These are phyloP conservation scores for Pleurotus ostreatus DNA, from an alignment of 768 basidiomycete genomes.

Conservation along the genomic window DNA sequence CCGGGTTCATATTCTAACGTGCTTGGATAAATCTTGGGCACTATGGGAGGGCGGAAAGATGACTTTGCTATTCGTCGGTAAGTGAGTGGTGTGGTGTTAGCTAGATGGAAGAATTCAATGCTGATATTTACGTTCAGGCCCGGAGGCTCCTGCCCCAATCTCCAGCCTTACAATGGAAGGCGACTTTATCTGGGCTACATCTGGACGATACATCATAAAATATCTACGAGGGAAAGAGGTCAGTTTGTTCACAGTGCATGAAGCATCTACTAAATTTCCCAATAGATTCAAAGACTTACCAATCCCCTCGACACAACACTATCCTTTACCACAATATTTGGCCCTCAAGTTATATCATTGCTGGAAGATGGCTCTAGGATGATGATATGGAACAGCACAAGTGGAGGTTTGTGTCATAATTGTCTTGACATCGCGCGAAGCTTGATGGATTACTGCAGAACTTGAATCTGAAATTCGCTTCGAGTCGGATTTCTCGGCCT, in stretches of 20 bases:
- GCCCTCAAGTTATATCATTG: slow-evolving; percentile 73
- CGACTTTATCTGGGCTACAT: slow-evolving; percentile 80
- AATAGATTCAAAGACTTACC: slow-evolving; percentile 50
- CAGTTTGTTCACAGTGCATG: background rate
- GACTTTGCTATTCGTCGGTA: slow-evolving; percentile 89
- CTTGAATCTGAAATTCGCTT: slow-evolving; percentile 72
- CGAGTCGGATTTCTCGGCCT: slow-evolving; percentile 82
- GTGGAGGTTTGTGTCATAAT: slow-evolving; percentile 43
- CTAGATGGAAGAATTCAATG: background rate
- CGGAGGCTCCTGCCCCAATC: slow-evolving; percentile 74
- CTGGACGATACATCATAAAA: slow-evolving; percentile 66
- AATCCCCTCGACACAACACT: slow-evolving; percentile 65
- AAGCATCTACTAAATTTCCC: slow-evolving; percentile 9
- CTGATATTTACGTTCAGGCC: slow-evolving; percentile 47
- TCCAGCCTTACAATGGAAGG: slow-evolving; percentile 77
- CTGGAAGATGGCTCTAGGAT: slow-evolving; percentile 75
- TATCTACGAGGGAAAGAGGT: slow-evolving; percentile 91
- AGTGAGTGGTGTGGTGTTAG: slow-evolving; percentile 29
- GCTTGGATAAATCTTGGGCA: slow-evolving; percentile 87
- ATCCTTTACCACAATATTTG: slow-evolving; percentile 72
- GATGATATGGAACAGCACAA: slow-evolving; percentile 69
- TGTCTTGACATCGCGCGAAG: background rate
- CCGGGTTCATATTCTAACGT: slow-evolving; percentile 79
- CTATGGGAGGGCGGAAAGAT: slow-evolving; percentile 96
- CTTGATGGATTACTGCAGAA: slow-evolving; percentile 32